Conservation (phyloP, 768 basidiomycete species). For the Punctularia strigosozonata region DNA sequence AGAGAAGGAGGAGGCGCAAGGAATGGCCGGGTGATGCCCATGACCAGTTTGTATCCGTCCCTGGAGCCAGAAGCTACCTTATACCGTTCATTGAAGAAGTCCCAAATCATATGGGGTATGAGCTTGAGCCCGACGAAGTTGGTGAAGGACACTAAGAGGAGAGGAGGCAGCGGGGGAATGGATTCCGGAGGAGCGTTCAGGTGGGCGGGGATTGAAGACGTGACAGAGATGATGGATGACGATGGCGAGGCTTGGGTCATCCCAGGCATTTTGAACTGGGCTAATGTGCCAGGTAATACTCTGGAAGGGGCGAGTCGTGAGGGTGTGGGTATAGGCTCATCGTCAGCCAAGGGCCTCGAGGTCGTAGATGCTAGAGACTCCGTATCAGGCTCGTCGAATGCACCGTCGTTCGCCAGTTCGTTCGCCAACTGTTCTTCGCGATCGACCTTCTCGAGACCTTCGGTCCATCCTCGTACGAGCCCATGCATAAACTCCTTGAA, state of each 20-base stretch:
- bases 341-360: slow-evolving; percentile 15
- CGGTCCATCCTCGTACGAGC: slow-evolving; percentile 74
- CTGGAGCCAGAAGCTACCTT: slow-evolving; percentile 76
- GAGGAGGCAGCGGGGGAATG: slow-evolving; percentile 67
- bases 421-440: slow-evolving; percentile 59
- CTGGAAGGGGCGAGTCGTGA: slow-evolving; percentile 25
- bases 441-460: slow-evolving; percentile 54
- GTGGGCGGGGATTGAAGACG: slow-evolving; percentile 14
- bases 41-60: slow-evolving; percentile 66
- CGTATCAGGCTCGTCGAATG: slow-evolving; percentile 57
- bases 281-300: slow-evolving; percentile 15
- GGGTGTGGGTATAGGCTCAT: slow-evolving; percentile 28
- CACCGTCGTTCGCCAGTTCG: slow-evolving; percentile 57
- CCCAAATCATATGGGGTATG: slow-evolving; percentile 84
- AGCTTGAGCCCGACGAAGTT: slow-evolving; percentile 74
- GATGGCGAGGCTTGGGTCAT: slow-evolving; percentile 12
- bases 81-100: slow-evolving; percentile 82
- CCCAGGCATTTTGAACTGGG: slow-evolving; percentile 15
- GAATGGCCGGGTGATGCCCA: slow-evolving; percentile 50
- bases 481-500: slow-evolving; percentile 95
- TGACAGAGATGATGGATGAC: slow-evolving; percentile 8
- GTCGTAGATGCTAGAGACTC: slow-evolving; percentile 19
- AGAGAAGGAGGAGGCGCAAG: slow-evolving; percentile 18
- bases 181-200: slow-evolving; percentile 36
- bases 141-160: slow-evolving; percentile 64